A percentile compares a stretch with the other conserved stretches of the same genome.
Evolutionary conservation across 2,329 filamentous ascomycete species (phyloP).

Genomic region (Fusarium musae): DNA sequence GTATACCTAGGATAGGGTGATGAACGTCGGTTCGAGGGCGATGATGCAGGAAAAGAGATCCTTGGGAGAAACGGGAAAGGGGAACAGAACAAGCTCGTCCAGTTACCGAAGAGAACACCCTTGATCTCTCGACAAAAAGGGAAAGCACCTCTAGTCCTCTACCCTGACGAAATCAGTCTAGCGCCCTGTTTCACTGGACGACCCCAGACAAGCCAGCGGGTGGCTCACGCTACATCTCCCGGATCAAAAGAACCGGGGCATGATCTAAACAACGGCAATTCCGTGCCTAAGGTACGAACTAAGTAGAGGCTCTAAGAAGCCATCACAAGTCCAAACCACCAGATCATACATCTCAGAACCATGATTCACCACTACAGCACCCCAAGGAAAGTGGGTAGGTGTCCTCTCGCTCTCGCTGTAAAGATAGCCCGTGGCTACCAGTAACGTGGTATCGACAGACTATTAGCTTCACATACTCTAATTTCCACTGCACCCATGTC

Average conservation of each 20-base stretch:
- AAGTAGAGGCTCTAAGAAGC: neutral
- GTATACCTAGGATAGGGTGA: neutral
- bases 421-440: neutral
- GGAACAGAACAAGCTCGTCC: conserved; percentile 10
- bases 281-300: neutral
- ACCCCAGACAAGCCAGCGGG: conserved; percentile 23
- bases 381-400: neutral
- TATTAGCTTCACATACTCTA: neutral
- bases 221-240: conserved; percentile 27
- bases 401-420: conserved; percentile 2
- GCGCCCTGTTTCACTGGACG: conserved; percentile 39
- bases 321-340: conserved; percentile 10
- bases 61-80: neutral
- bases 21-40: neutral
- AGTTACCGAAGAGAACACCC: conserved; percentile 1
- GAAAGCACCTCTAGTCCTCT: neutral
- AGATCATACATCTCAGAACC: neutral
- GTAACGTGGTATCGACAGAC: neutral
- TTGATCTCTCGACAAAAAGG: conserved; percentile 6
- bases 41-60: conserved; percentile 1
- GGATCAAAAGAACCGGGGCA: neutral
- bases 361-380: neutral
- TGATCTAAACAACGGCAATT: conserved; percentile 10
- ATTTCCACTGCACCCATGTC: conserved; percentile 9
- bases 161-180: conserved; percentile 17